These are phyloP conservation scores for Odontarrhena argentea DNA, from an alignment of 345 rosid genomes.

Conservation along the genomic window DNA sequence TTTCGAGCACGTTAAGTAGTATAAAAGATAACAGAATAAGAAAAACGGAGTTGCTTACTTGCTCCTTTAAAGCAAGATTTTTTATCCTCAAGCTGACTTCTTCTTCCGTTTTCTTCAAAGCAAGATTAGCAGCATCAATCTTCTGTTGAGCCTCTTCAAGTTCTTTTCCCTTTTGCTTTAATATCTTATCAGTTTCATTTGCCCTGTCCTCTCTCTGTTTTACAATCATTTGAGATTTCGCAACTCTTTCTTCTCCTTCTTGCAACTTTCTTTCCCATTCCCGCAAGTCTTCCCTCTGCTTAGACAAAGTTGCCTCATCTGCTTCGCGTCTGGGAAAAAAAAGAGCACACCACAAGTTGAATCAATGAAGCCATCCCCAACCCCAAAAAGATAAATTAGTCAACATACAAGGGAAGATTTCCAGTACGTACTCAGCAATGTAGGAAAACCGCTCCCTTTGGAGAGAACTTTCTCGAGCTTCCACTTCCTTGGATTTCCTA, in stretches of 20 bases:
- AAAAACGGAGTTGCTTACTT: slow-evolving; percentile 50
- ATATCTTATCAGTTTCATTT: slow-evolving; percentile 67
- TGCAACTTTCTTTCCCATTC: slow-evolving; percentile 90
- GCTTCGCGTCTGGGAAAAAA: slow-evolving; percentile 64
- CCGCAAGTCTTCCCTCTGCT: slow-evolving; percentile 91
- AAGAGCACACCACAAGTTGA: not conserved
- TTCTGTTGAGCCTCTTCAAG: slow-evolving; percentile 76
- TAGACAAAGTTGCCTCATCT: slow-evolving; percentile 61
- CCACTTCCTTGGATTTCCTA: slow-evolving; percentile 76
- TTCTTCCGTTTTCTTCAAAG: slow-evolving; percentile 69
- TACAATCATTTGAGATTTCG: slow-evolving; percentile 52
- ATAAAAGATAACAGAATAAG: slow-evolving; percentile 3
- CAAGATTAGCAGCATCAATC: slow-evolving; percentile 62
- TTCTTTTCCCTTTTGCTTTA: slow-evolving; percentile 75
- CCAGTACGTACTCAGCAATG: slow-evolving; percentile 65
- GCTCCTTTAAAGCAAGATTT: slow-evolving; percentile 59
- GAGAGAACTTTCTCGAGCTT: slow-evolving; percentile 62
- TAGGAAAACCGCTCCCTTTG: slow-evolving; percentile 80
- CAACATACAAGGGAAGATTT: slow-evolving; percentile 14
- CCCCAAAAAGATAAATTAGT: not conserved
- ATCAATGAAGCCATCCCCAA: not conserved
- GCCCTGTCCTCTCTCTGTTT: slow-evolving; percentile 95
- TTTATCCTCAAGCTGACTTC: slow-evolving; percentile 64
- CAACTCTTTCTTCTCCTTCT: slow-evolving; percentile 84
- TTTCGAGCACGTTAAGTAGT: not conserved